A percentile compares a stretch with the other conserved stretches of the same genome.
Evolutionary conservation across 441 rosid species (phyloP).

Genomic region (Biscutella laevigata): DNA sequence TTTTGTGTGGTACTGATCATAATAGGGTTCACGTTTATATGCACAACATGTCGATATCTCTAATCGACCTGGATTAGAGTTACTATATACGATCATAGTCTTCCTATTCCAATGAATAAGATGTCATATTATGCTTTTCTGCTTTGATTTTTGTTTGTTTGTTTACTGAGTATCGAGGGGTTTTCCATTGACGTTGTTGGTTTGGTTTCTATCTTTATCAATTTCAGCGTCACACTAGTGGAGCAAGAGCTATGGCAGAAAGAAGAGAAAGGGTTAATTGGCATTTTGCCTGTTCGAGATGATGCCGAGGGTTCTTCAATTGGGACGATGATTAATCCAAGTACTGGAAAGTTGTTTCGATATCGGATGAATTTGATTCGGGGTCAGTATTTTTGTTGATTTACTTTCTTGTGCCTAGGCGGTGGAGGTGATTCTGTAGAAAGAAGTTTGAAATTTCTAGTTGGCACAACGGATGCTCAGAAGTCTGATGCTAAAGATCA

Average conservation of each 20-base stretch:
- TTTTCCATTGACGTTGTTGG: not conserved
- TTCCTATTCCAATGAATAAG: not conserved
- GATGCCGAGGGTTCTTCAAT: constrained; percentile 48
- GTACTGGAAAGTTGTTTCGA: constrained; percentile 20
- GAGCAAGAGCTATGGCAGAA: constrained; percentile 99
- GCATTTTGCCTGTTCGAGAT: constrained; percentile 90
- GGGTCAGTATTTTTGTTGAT: not conserved
- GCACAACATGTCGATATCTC: not conserved
- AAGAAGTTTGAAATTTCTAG: constrained; percentile 43
- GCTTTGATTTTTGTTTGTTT: too few species aligned
- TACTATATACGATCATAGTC: not conserved
- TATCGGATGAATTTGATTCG: not conserved
- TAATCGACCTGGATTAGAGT: not conserved
- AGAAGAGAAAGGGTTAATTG: constrained; percentile 90
- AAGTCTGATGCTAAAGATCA: constrained; percentile 72
- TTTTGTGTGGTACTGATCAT: not conserved
- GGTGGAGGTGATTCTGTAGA: constrained; percentile 65
- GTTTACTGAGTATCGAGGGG: too few species aligned
- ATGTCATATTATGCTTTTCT: too few species aligned
- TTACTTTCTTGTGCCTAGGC: constrained; percentile 27
- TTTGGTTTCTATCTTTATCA: constrained; percentile 9
- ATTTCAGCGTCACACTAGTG: constrained; percentile 78
- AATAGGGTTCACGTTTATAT: not conserved
- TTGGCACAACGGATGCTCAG: constrained; percentile 48
- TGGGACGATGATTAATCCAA: constrained; percentile 49